A percentile compares a stretch with the other conserved stretches of the same genome.
These are phyloP conservation scores for Colletotrichum sp. DNA, from an alignment of 2,329 filamentous ascomycete species.

Conservation along the genomic window DNA sequence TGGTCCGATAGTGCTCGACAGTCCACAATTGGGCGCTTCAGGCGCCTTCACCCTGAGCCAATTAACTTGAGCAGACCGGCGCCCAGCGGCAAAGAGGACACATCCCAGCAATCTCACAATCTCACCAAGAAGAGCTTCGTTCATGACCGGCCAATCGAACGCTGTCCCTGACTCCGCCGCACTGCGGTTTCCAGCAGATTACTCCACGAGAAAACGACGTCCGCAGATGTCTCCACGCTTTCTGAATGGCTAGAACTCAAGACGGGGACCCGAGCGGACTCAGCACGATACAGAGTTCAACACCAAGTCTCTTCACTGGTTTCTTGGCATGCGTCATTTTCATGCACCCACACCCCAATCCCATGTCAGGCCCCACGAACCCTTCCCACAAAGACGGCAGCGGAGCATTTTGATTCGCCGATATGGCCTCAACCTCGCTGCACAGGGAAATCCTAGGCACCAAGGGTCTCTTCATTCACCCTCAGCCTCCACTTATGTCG, in stretches of 20 bases:
- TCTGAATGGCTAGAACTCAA: conserved; percentile 2
- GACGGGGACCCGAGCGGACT: neutral
- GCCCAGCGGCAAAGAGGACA: neutral
- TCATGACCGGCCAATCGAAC: neutral
- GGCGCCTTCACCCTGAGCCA: neutral
- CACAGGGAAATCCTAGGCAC: conserved; percentile 2
- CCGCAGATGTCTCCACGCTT: neutral
- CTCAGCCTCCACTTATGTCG: neutral
- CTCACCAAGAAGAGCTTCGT: neutral
- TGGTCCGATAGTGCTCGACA: neutral
- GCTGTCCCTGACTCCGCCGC: neutral
- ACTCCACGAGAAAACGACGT: neutral
- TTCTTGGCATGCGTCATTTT: conserved; percentile 18
- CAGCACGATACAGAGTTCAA: neutral
- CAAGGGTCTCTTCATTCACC: conserved; percentile 10
- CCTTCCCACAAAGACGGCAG: neutral
- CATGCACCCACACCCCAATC: neutral
- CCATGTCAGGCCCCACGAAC: conserved; percentile 3
- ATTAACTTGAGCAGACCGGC: neutral
- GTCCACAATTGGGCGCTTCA: neutral
- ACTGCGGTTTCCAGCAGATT: neutral
- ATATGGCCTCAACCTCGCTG: neutral
- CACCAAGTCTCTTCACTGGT: neutral
- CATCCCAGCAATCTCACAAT: neutral
- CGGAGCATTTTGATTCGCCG: neutral